Evolutionary conservation across 148 eudicot species (phyloP).

Genomic region (Fallopia convolvulus): DNA sequence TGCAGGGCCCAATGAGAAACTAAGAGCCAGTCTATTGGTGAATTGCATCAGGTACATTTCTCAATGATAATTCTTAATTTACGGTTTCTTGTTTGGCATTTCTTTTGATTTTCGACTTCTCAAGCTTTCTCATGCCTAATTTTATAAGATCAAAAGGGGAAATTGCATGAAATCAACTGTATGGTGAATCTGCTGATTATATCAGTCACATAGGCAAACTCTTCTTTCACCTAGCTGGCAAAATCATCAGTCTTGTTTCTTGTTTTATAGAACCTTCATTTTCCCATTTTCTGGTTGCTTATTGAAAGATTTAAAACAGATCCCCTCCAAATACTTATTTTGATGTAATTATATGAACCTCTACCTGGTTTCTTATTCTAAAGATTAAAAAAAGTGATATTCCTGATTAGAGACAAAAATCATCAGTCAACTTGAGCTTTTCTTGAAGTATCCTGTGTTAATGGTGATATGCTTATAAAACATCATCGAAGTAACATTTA

Average conservation of each 20-base stretch:
- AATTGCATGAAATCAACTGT: neutral
- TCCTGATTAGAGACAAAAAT: neutral
- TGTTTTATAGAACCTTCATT: neutral
- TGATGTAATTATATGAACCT: neutral
- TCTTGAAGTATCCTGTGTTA: neutral
- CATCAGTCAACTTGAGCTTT: neutral
- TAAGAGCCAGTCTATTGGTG: conserved; percentile 51
- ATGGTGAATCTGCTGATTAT: neutral
- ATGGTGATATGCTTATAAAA: neutral
- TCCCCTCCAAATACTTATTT: neutral
- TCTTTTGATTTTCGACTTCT: neutral
- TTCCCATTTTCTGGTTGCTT: neutral
- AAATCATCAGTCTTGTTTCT: neutral
- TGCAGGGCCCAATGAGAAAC: conserved; percentile 74
- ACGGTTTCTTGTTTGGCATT: neutral
- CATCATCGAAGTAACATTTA: neutral
- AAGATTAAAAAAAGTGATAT: neutral
- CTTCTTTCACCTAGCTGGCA: neutral
- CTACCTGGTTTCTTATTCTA: neutral
- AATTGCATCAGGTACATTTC: conserved; percentile 55
- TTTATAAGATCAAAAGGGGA: neutral
- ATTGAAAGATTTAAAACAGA: neutral
- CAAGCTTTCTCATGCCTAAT: neutral
- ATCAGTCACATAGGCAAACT: neutral
- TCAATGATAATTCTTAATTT: neutral